Evolutionary conservation across 495 filamentous ascomycete genomes (phyloP), one percentile per base, ranked within the genome.

Genomic region (Platismatia glauca): DNA sequence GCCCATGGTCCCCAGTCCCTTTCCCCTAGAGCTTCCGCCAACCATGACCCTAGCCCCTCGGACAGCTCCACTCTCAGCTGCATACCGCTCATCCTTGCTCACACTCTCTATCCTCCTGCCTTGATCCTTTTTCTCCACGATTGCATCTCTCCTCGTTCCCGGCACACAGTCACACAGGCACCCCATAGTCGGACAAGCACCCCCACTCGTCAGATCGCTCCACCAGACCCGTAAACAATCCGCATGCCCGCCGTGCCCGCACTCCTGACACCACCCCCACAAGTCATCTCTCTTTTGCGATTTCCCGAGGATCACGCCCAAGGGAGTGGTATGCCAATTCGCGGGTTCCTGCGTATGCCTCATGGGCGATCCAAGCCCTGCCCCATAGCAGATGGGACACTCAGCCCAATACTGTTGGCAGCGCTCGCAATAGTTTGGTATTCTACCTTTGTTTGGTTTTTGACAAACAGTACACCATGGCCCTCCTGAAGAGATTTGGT

Each of bases 211-310:
- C 22, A 72, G 62, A 44, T 81, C 81, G 52, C 71, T 71, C 58
- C 88, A 84, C 88, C 88, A 92, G 6, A 77, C 80, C 55, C 78
- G 77, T 55, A 91, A 78, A 66, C 89, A 92, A 29, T 79, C 80
- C 1, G 82, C 71, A 71, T 92, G 89, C 8, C 88, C 88, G 53
- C 88, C 87, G 65, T 92, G 89, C 24, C 84, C 84, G 63, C 89
- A 92, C 46, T 84, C 81, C 60, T 87, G 83, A 64, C 89, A 92
- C 77, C 82, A 86, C 68, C 79, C 83, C 87, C 87, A 91, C 13
- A 82, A 69, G 24, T 69, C 68, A 31, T 74, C 69, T 41, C 71
- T 75, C 57, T 71, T 72, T 16, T 31, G 73, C 65, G 18, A 65
- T 29, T 2, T 70, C 59, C 31, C 53, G 9, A 29, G 43, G 29